Base-by-base conservation (phyloP, 139 green algal species). In the Micractinium conductrix region DNA sequence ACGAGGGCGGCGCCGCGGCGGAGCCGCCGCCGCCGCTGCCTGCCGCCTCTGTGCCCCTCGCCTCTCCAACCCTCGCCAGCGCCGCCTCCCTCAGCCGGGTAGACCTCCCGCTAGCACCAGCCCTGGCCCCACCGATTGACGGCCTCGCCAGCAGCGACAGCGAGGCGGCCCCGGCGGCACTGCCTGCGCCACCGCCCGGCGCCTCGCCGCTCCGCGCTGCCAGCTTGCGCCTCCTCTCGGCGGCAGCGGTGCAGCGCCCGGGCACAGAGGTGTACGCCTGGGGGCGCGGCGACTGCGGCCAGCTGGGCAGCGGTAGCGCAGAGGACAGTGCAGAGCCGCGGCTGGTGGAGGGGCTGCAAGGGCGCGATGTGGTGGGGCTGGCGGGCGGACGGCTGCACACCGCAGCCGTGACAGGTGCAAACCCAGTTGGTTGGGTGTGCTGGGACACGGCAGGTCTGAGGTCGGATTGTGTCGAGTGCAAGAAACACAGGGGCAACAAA, bases 231-330 rank as follows among this genome's bases (percentile, higher is more conserved):
- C 76, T 40, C 7, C 22, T 73, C 38, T 26, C 19, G 0, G 45
- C 28, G 1, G 28, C 42, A 28, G 28, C 28, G 0, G 1, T 82
- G 12, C 63, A 33, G 37, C 76, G 76, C 38, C 37, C 76, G 0
- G 55, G 76, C 38, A 82, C 76, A 10, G 55, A 82, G 76, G 69
- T 94, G 19, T 87, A 81, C 37, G 74, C 68, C 19, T 94, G 86
- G 86, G 91, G 91, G 2, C 73, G 89, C 4, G 80, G 81, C 10
- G 91, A 94, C 44, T 67, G 88, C 9, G 89, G 87, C 14, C 91
- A 94, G 85, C 78, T 93, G 28, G 91, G 87, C 21, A 71, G 12
- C 2, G 74, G 79, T 33, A 7, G 38, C 58, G 82, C 78, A 6
- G 58, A 70, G 4, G 76, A 68, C 28, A 42, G 33, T n/a, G 3